Conservation (phyloP, 805 yeast species). For the Starmerella vitae region DNA sequence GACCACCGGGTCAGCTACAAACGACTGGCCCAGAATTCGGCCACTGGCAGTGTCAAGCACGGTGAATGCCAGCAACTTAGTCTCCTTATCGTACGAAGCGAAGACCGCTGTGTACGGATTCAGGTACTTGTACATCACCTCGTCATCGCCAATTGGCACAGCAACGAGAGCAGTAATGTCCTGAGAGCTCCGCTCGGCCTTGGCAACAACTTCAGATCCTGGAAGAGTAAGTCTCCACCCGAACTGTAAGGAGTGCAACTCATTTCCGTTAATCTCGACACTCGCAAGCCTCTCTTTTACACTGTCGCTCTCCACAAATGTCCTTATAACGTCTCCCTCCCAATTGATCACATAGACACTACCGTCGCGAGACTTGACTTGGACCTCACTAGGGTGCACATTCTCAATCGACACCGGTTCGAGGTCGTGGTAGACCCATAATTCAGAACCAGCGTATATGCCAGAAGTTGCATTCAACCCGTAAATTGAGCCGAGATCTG, state of each 20-base stretch:
- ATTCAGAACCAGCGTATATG: conserved; percentile 19
- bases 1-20: conserved; percentile 32
- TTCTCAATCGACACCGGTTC: conserved; percentile 20
- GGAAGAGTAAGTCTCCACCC: conserved; percentile 11
- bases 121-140: conserved; percentile 71
- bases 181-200: conserved; percentile 30
- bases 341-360: conserved; percentile 13
- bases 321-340: conserved; percentile 8
- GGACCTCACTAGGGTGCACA: conserved; percentile 20
- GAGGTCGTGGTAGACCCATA: conserved; percentile 20
- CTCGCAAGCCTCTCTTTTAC: background rate
- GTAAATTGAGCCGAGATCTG: conserved; percentile 22
- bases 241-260: background rate
- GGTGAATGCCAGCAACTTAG: conserved; percentile 32
- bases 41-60: conserved; percentile 64
- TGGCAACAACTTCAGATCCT: conserved; percentile 28
- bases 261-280: background rate
- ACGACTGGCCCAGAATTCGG: conserved; percentile 35
- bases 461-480: conserved; percentile 24
- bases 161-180: conserved; percentile 49
- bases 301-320: background rate
- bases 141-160: conserved; percentile 42
- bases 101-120: conserved; percentile 53
- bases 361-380: conserved; percentile 14
- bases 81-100: conserved; percentile 31